phyloP scores from a whole-genome alignment of 768 basidiomycete species.

The Glaciozyma antarctica region DNA sequence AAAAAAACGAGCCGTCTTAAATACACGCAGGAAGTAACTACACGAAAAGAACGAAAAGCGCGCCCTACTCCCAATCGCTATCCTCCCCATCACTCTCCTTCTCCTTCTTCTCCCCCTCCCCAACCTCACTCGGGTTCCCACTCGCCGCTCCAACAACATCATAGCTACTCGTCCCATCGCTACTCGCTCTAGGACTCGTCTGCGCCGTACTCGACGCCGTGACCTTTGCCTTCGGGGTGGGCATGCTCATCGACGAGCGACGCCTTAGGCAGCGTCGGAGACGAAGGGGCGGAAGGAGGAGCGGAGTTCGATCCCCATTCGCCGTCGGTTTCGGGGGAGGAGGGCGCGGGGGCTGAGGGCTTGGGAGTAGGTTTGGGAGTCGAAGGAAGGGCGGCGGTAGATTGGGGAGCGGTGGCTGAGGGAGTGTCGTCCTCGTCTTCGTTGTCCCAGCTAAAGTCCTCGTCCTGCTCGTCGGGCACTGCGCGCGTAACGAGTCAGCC shows the following conservation, averaged over 20 bases:
- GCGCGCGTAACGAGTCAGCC: constrained; percentile 6
- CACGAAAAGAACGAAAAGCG: background rate
- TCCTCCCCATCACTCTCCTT: constrained; percentile 14
- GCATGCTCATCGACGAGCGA: background rate
- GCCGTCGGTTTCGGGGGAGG: background rate
- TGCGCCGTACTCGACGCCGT: background rate
- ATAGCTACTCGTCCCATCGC: constrained; percentile 10
- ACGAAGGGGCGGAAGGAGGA: background rate
- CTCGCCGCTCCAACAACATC: constrained; percentile 31
- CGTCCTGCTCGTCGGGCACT: constrained; percentile 51
- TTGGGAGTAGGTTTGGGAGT: background rate
- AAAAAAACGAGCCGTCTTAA: too few relatives aligned
- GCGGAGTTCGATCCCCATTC: background rate
- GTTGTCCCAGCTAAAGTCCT: constrained; percentile 88
- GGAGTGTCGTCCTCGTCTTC: constrained; percentile 65
- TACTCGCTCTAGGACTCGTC: constrained; percentile 23
- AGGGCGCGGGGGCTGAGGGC: background rate
- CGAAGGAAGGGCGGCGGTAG: constrained; percentile 1
- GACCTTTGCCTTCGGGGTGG: background rate
- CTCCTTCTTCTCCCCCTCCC: background rate
- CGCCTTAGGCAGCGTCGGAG: background rate
- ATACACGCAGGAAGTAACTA: background rate
- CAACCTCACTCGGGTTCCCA: constrained; percentile 18
- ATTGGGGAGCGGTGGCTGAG: constrained; percentile 5
- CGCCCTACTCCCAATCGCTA: constrained; percentile 20